phyloP scores from a whole-genome alignment of 2,329 filamentous ascomycete genomes.

The Diaporthe caulivora region DNA sequence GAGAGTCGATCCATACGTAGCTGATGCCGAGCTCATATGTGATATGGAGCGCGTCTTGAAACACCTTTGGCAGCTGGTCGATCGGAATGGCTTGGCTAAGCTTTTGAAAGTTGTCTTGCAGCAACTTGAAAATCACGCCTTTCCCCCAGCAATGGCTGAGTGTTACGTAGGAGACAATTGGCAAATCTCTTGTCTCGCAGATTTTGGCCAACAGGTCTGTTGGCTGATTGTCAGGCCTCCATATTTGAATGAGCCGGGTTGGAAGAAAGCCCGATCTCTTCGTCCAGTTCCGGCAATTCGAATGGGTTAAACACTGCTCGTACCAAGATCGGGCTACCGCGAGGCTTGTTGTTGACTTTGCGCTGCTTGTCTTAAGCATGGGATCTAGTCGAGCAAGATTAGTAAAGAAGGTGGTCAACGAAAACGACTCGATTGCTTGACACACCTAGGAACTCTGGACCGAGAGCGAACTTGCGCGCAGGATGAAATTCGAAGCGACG shows the following conservation, averaged over 20 bases:
- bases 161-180: neutral
- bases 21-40: neutral
- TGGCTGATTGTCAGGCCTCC: neutral
- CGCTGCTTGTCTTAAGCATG: neutral
- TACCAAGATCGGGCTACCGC: neutral
- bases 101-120: neutral
- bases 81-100: neutral
- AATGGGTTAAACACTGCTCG: neutral
- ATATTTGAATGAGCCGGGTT: neutral
- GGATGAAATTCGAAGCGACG: neutral
- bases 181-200: neutral
- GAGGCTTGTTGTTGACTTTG: neutral
- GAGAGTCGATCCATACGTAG: constrained; percentile 12
- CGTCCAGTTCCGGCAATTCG: neutral
- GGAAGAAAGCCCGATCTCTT: neutral
- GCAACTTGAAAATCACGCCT: neutral
- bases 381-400: neutral
- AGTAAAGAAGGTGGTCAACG: neutral
- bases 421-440: neutral
- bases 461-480: neutral
- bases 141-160: constrained; percentile 8
- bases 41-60: constrained; percentile 1
- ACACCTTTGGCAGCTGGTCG: neutral
- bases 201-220: neutral
- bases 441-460: constrained; percentile 1